Evolutionary conservation across 805 yeast genomes (phyloP).

Genomic region (Kazachstania bromeliacearum): DNA sequence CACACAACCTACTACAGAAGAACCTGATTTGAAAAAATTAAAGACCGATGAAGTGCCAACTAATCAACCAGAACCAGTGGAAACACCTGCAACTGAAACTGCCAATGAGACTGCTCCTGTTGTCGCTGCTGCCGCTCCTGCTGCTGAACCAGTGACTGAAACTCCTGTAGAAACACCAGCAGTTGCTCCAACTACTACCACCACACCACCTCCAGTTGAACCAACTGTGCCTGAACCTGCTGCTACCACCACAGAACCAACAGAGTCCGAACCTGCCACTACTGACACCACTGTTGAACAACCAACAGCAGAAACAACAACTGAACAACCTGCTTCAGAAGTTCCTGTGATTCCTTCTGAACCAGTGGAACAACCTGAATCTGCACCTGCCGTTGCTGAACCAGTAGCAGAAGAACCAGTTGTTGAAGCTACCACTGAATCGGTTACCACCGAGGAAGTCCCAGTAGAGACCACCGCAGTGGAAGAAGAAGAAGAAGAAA

Average conservation of each 20-base stretch:
- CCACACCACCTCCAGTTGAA: background rate
- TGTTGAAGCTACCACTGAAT: background rate
- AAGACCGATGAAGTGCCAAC: background rate
- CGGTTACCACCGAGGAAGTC: slow-evolving; percentile 1
- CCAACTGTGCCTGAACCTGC: slow-evolving; percentile 1
- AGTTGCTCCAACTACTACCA: slow-evolving; percentile 3
- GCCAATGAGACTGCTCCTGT: background rate
- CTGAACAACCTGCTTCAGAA: background rate
- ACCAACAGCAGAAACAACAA: slow-evolving; percentile 2
- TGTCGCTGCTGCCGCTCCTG: slow-evolving; percentile 5
- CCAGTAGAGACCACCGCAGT: background rate
- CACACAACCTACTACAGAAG: slow-evolving; percentile 4
- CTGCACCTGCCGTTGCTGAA: slow-evolving; percentile 3
- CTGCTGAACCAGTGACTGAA: slow-evolving; percentile 3
- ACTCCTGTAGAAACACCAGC: slow-evolving; percentile 4
- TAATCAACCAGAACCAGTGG: background rate
- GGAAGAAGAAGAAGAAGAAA: slow-evolving; percentile 3
- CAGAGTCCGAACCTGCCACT: background rate
- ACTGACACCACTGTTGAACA: slow-evolving; percentile 2
- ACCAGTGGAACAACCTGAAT: background rate
- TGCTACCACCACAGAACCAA: background rate
- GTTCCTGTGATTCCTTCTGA: slow-evolving; percentile 1
- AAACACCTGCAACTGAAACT: slow-evolving; percentile 1
- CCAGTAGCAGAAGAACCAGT: background rate
- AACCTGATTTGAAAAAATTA: slow-evolving; percentile 15